Evolutionary conservation across 2,329 filamentous ascomycete genomes (phyloP).

Genomic region (Colletotrichum sublineola): DNA sequence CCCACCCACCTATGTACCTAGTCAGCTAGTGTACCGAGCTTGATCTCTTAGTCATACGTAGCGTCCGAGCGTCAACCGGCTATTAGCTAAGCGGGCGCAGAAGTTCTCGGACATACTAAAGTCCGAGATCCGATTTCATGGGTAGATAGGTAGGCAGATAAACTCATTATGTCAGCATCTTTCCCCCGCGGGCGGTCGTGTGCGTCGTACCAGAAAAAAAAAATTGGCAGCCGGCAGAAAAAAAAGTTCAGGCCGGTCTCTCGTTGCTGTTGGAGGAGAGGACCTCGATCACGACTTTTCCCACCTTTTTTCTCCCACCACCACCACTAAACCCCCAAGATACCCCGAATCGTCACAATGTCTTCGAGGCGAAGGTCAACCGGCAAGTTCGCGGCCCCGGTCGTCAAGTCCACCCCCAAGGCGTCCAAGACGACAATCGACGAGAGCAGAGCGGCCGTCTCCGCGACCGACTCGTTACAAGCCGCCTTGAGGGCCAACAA

Average conservation of each 20-base stretch:
- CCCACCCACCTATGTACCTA: too few species aligned
- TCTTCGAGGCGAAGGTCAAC: conserved; percentile 73
- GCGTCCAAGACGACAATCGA: conserved; percentile 65
- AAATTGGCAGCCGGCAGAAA: conserved; percentile 42
- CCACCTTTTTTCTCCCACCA: neutral
- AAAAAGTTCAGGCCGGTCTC: conserved; percentile 39
- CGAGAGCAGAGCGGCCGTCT: conserved; percentile 69
- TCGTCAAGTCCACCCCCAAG: conserved; percentile 67
- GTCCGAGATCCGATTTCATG: neutral
- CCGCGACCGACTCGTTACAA: conserved; percentile 56
- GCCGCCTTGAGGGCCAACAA: conserved; percentile 49
- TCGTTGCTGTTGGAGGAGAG: conserved; percentile 28
- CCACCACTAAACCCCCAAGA: conserved; percentile 6
- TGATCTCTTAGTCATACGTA: neutral
- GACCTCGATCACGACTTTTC: conserved; percentile 24
- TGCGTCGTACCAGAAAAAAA: conserved; percentile 26
- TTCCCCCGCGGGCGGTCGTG: conserved; percentile 37
- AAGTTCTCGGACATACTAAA: neutral
- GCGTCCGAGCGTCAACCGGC: neutral
- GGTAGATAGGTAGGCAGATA: neutral
- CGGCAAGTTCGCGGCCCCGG: conserved; percentile 68
- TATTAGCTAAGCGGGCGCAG: neutral
- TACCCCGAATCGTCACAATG: conserved; percentile 54
- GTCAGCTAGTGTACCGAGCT: too few species aligned
- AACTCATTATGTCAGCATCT: conserved; percentile 29